These are phyloP conservation scores for Porcisia deanei DNA, from an alignment of 208 protist species.

Conservation along the genomic window DNA sequence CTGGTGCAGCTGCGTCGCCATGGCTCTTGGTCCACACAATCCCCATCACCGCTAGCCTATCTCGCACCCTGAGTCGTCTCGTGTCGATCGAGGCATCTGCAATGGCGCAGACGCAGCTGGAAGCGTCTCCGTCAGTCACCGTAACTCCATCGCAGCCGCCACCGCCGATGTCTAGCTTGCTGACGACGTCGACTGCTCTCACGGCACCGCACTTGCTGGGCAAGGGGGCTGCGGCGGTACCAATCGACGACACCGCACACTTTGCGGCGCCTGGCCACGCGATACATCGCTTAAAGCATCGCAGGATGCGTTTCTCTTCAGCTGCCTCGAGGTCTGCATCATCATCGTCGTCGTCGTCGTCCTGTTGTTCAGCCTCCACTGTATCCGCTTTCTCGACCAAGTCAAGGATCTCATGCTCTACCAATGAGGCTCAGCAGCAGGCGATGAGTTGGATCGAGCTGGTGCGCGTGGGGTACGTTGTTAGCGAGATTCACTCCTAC, in stretches of 20 bases:
- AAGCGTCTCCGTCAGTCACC: background rate
- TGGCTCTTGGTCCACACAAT: constrained; percentile 73
- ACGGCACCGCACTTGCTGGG: background rate
- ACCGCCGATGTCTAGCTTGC: too few species aligned
- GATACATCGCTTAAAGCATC: background rate
- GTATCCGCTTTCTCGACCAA: background rate
- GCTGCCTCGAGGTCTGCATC: background rate
- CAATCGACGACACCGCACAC: background rate
- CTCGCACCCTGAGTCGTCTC: constrained; percentile 42
- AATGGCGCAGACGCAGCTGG: background rate
- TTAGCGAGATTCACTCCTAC: constrained; percentile 65
- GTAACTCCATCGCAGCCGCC: background rate
- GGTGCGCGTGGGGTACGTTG: constrained; percentile 63
- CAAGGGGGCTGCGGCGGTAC: background rate
- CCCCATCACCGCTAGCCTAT: constrained; percentile 60
- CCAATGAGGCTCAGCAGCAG: background rate
- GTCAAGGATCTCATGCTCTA: background rate
- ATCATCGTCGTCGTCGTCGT: background rate
- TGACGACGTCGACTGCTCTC: background rate
- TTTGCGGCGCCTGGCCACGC: background rate
- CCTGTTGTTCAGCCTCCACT: background rate
- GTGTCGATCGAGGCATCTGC: constrained; percentile 26
- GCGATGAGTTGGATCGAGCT: constrained; percentile 24
- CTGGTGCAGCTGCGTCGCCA: background rate
- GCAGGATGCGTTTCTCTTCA: background rate